Percentiles rank a stretch among this genome's conserved stretches.
phyloP scores from a whole-genome alignment of 441 rosid species.

The Jatropha podagrica region DNA sequence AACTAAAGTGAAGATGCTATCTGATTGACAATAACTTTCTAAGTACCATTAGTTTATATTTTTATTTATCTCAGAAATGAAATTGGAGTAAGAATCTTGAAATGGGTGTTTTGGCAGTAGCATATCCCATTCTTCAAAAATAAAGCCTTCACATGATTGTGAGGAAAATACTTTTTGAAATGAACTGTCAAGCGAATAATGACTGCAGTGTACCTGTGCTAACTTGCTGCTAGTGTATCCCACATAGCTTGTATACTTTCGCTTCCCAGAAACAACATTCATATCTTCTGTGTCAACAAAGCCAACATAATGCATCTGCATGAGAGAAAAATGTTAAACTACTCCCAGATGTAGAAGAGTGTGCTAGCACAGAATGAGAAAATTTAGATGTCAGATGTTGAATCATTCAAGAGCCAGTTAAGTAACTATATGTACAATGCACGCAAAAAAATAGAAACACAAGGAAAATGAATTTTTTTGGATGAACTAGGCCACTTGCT shows the following conservation, averaged over 20 bases:
- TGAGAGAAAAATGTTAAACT: constrained; percentile 18
- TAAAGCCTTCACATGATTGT: constrained; percentile 2
- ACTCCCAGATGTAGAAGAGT: neutral
- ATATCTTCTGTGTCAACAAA: constrained; percentile 93
- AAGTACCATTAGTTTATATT: neutral
- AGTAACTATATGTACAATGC: neutral
- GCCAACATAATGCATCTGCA: constrained; percentile 72
- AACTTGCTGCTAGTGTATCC: constrained; percentile 93
- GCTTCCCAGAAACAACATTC: constrained; percentile 78
- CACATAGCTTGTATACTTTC: constrained; percentile 76
- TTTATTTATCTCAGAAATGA: neutral
- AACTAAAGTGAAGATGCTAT: neutral
- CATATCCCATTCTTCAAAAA: neutral
- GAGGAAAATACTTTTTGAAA: neutral
- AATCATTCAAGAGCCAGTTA: neutral
- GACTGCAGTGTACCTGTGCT: constrained; percentile 67
- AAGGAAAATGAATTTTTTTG: neutral
- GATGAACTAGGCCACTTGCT: neutral
- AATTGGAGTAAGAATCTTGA: neutral
- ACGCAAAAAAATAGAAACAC: neutral
- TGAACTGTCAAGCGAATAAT: constrained; percentile 4
- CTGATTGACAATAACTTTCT: neutral
- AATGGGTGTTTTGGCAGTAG: neutral
- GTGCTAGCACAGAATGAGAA: neutral
- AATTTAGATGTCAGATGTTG: neutral